Evolutionary conservation across 176 grass and related monocot genomes (phyloP).

Genomic region (Avena eriantha): DNA sequence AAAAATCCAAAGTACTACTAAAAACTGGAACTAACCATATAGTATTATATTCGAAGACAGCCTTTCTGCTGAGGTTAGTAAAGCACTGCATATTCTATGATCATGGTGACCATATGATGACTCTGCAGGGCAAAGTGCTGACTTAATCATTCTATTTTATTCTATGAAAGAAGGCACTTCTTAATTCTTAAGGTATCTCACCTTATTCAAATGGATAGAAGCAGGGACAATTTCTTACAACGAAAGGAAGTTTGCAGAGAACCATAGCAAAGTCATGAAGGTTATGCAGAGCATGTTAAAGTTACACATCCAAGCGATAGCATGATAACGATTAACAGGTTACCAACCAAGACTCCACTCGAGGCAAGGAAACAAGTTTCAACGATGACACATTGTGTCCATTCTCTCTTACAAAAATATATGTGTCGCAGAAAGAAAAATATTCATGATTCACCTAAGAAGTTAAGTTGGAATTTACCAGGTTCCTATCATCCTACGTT

Average conservation of each 20-base stretch:
- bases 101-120: conserved; percentile 46
- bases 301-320: conserved; percentile 14
- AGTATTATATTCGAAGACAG: neutral
- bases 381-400: neutral
- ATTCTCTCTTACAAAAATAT: neutral
- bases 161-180: conserved; percentile 31
- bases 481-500: neutral
- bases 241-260: conserved; percentile 31
- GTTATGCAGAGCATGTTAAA: conserved; percentile 18
- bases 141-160: conserved; percentile 34
- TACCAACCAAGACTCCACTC: conserved; percentile 19
- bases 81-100: conserved; percentile 34
- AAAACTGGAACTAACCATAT: neutral
- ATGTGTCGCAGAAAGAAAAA: neutral
- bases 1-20: conserved; percentile 11
- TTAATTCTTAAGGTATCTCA: conserved; percentile 31
- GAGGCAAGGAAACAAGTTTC: conserved; percentile 21
- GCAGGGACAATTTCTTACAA: conserved; percentile 34
- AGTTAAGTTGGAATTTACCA: neutral
- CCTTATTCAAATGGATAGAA: conserved; percentile 20
- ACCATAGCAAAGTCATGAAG: neutral
- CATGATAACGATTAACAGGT: neutral
- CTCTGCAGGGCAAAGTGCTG: conserved; percentile 31
- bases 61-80: conserved; percentile 1
- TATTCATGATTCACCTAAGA: conserved; percentile 18